These are phyloP conservation scores for Penicillium roqueforti DNA, from an alignment of 495 filamentous ascomycete species.

Conservation along the genomic window DNA sequence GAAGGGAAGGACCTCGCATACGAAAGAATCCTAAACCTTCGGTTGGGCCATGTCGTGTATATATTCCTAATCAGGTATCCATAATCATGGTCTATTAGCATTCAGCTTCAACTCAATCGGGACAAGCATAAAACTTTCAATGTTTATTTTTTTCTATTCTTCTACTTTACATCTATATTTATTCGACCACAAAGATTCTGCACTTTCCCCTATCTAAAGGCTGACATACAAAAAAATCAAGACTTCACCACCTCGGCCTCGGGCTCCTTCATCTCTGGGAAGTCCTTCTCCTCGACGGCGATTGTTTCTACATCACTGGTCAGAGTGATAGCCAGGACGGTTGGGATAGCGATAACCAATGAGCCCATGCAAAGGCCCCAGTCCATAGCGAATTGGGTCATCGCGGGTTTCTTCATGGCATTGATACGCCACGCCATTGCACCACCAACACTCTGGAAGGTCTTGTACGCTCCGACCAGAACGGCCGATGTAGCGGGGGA, in stretches of 20 bases:
- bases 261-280: not conserved
- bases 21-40: not conserved
- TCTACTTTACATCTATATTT: not conserved
- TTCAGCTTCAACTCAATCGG: not conserved
- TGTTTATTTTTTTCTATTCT: not conserved
- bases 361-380: conserved; percentile 66
- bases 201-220: not conserved
- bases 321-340: conserved; percentile 48
- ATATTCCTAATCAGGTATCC: conserved; percentile 15
- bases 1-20: not conserved
- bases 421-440: conserved; percentile 80
- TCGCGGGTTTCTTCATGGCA: conserved; percentile 55
- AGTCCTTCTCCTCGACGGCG: not conserved
- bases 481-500: conserved; percentile 82
- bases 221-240: not conserved
- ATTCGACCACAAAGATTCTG: no score
- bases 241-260: conserved; percentile 3
- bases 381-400: conserved; percentile 50
- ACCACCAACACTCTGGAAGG: conserved; percentile 83
- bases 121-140: not conserved
- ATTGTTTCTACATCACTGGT: conserved; percentile 20
- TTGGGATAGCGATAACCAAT: conserved; percentile 64
- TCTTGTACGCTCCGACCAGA: conserved; percentile 87
- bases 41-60: conserved; percentile 12
- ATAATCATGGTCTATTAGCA: conserved; percentile 9